Evolutionary conservation across 2,329 filamentous ascomycete species (phyloP).

Genomic region (Pseudogymnoascus sp.): DNA sequence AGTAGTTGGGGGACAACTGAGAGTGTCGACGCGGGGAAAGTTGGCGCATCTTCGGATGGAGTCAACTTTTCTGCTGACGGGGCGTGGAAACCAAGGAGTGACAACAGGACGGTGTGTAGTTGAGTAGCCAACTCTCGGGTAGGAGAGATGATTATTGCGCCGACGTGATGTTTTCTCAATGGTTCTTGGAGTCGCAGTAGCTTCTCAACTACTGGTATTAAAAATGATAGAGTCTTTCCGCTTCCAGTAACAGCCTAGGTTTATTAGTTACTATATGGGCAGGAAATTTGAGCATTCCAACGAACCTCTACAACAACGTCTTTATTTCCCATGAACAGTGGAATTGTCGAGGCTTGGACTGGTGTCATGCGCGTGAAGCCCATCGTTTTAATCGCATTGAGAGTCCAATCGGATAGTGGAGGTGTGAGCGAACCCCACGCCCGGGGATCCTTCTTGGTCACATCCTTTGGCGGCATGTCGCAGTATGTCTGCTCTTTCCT

Average conservation of each 20-base stretch:
- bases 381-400: constrained; percentile 76
- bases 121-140: constrained; percentile 88
- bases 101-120: constrained; percentile 73
- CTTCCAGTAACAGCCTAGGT: constrained; percentile 73
- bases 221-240: constrained; percentile 80
- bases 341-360: constrained; percentile 87
- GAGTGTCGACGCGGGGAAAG: constrained; percentile 35
- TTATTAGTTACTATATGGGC: constrained; percentile 11
- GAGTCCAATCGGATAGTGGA: constrained; percentile 70
- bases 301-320: constrained; percentile 79
- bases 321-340: constrained; percentile 80
- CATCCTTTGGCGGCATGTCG: constrained; percentile 5
- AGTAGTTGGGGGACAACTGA: constrained; percentile 79
- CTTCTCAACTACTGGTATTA: constrained; percentile 76
- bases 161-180: constrained; percentile 81
- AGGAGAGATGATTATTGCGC: constrained; percentile 84
- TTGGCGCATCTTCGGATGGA: constrained; percentile 46
- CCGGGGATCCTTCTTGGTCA: constrained; percentile 38
- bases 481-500: background rate
- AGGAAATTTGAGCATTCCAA: background rate
- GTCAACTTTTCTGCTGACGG: constrained; percentile 62
- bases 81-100: constrained; percentile 72
- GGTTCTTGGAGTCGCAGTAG: constrained; percentile 72
- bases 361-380: constrained; percentile 84
- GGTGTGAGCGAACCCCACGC: constrained; percentile 64